Evolutionary conservation across 306 rosid genomes (phyloP), one percentile per base, ranked within the genome.

Genomic region (Trifolium dubium): DNA sequence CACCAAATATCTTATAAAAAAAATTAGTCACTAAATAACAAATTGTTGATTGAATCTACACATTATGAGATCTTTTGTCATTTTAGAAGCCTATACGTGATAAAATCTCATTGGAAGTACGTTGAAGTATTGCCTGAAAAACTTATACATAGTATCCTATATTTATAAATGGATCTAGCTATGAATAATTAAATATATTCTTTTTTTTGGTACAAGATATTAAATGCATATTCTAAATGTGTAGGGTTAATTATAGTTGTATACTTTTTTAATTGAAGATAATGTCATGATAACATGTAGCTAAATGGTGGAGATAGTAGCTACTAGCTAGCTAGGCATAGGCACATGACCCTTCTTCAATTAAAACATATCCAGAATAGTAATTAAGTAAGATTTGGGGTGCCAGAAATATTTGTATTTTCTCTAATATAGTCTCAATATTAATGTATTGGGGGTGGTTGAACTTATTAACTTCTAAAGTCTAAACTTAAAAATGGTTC

Each of bases 71-170:
- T 59, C 19, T 8, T 35, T n/a, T 77, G 47, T 29, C 73, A 71
- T 41, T 43, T 64, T 37, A 78, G 54, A 23, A 17, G 54, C 65
- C 68, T 64, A 23, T 55, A 43, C 7, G 59, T 71, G 80, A 11
- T 41, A 58, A 14, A 40, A 23, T 77, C 63, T 4, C 6, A 19
- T 14, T 60, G 49, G 31, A 59, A 17, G 34, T 47, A 49, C 69
- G 63, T 66, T 64, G 64, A 78, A 53, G 39, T 63, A 63, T 54
- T 71, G 14, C 77, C 62, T 63, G 31, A 31, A 64, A 62, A 64
- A 43, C 63, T 72, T 64, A 63, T 41, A 18, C 39, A 61, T 69
- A n/a, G 28, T 12, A 63, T 64, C 40, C 67, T 78, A 53, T 49
- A 49, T 23, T 23, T 23, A 23, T 71, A 37, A 37, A 23, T n/a